Conservation (phyloP, 306 rosid species). For the Begonia fuchsioides region DNA sequence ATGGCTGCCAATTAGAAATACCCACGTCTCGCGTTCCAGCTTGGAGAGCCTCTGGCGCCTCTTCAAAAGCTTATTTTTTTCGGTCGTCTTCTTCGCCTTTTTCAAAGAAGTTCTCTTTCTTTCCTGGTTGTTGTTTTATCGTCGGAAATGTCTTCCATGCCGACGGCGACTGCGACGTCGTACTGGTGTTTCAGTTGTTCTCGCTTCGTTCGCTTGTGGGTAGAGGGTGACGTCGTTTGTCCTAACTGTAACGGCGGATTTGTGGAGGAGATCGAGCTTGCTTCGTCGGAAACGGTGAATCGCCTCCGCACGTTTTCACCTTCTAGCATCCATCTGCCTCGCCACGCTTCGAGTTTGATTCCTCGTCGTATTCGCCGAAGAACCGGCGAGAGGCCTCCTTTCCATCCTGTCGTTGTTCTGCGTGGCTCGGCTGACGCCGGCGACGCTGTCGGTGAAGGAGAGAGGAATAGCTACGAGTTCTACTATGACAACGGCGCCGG, state of each 20-base stretch:
- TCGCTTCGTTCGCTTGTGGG: conserved; percentile 39
- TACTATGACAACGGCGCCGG: conserved; percentile 82
- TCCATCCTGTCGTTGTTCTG: conserved; percentile 73
- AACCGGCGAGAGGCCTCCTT: conserved; percentile 41
- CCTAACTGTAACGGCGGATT: conserved; percentile 76
- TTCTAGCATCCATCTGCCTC: conserved; percentile 16
- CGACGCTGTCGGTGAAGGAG: conserved; percentile 2
- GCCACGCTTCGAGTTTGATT: conserved; percentile 15
- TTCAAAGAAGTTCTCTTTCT: conserved; percentile 2
- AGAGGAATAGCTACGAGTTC: conserved; percentile 42
- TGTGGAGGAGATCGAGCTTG: conserved; percentile 48
- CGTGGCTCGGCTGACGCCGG: conserved; percentile 34
- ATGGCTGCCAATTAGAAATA: neutral
- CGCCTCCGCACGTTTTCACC: conserved; percentile 26
- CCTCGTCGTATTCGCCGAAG: conserved; percentile 46
- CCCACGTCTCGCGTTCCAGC: neutral
- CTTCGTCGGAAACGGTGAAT: conserved; percentile 16
- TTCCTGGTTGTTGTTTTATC: conserved; percentile 2
- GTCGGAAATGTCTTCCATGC: conserved; percentile 22
- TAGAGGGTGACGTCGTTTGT: conserved; percentile 24
- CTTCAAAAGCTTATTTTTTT: neutral
- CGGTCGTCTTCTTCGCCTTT: neutral
- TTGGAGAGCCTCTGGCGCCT: neutral
- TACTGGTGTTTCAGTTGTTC: conserved; percentile 85
- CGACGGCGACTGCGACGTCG: conserved; percentile 39